Evolutionary conservation across 2,329 filamentous ascomycete species (phyloP), one percentile per base, ranked within the genome.

Genomic region (Penicillium sp.): DNA sequence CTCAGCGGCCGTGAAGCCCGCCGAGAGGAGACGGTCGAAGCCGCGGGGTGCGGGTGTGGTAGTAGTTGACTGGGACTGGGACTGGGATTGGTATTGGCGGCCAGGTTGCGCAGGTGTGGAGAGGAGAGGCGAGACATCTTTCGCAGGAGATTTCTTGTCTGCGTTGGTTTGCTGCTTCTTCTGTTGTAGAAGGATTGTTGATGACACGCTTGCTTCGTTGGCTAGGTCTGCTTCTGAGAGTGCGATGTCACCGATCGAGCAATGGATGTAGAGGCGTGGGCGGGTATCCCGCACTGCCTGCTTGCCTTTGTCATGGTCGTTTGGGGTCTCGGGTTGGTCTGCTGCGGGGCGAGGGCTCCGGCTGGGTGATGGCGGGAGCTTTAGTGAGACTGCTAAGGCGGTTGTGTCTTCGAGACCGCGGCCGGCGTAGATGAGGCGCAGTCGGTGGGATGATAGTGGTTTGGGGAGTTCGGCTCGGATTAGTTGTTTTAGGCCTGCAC

Each of bases 361-460:
- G 5, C 74, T 80, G 0, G 84, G 84, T 0, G 84, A 82, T 0
- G 84, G 79, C 0, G 86, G 82, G 1, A 89, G 77, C 59, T 85
- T 86, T 47, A 97, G 81, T 1, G 88, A 89, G 37, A 82, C 77
- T 58, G 84, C 82, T 27, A 99, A 81, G 6, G 89, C 83, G 10
- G 85, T 82, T 37, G 81, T 77, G 73, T 97, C 93, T 64, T 88
- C 83, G 50, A 97, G 86, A 58, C 96, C 89, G 71, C 90, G 92
- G 61, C 94, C 94, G 50, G 90, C 86, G 74, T 96, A 87, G 73
- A 97, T 97, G 63, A 99, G 86, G 59, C 93, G 91, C 33, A 97
- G 84, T 37, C 91, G 89, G 61, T 86, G 86, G 42, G 84, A 80
- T 15, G 86, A 84, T 62, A 87, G 82, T 35, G 84, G 77, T 35